Evolutionary conservation across 345 rosid species (phyloP).

Genomic region (Acer negundo): DNA sequence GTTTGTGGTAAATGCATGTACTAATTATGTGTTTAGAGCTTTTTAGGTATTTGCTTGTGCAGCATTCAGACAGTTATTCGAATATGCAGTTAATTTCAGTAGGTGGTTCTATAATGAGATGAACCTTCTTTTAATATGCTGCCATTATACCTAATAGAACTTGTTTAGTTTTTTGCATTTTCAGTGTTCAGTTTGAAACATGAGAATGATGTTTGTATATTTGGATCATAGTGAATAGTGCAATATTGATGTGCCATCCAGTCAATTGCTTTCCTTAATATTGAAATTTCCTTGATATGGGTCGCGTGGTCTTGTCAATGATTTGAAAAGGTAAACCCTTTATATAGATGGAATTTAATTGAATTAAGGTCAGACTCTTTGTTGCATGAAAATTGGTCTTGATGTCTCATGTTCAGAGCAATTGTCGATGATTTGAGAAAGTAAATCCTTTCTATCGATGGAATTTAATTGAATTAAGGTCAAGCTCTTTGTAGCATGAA

Average conservation of each 20-base stretch:
- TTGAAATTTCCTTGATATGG: neutral
- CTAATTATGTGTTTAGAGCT: neutral
- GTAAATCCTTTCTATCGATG: neutral
- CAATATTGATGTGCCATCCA: neutral
- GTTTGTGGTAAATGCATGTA: neutral
- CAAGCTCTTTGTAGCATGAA: slow-evolving; percentile 7
- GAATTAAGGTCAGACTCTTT: neutral
- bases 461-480: neutral
- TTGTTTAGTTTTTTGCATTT: neutral
- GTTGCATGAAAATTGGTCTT: neutral
- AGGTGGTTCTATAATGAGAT: neutral
- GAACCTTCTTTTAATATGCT: neutral
- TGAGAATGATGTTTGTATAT: neutral
- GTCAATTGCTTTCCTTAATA: neutral
- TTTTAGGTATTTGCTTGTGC: neutral
- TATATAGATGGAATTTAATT: neutral
- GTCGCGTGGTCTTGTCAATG: neutral
- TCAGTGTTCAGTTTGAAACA: neutral
- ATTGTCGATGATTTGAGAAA: neutral
- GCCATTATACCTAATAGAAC: neutral
- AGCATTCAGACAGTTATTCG: neutral
- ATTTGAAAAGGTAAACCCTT: neutral
- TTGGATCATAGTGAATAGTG: neutral
- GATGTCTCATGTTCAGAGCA: too few species aligned
- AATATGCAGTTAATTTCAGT: neutral